Conservation (phyloP, 352 stramenopile genomes). For the Phytophthora tentaculata region DNA sequence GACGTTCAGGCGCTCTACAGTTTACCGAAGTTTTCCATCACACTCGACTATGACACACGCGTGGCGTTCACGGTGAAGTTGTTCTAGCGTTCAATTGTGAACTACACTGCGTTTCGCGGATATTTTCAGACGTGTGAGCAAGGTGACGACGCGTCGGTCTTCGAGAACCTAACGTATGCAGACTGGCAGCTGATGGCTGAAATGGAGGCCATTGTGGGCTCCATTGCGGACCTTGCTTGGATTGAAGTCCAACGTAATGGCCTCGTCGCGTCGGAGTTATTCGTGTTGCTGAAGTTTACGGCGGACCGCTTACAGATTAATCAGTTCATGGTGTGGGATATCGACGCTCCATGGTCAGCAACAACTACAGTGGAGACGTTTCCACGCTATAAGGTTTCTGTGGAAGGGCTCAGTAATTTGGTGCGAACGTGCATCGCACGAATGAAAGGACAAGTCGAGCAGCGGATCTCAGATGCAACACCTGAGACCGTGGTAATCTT, state of each 20-base stretch:
- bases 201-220: conserved; percentile 8
- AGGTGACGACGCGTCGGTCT: conserved; percentile 5
- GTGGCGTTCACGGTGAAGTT: conserved; percentile 22
- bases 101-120: conserved; percentile 3
- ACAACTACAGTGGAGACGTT: background rate
- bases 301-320: background rate
- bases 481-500: no score
- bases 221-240: conserved; percentile 4
- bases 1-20: background rate
- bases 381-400: background rate
- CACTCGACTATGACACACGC: conserved; percentile 16
- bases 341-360: background rate
- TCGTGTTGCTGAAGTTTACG: conserved; percentile 7
- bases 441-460: no score
- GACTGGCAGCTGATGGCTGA: conserved; percentile 5
- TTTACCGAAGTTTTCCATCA: background rate
- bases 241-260: conserved; percentile 16
- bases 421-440: background rate
- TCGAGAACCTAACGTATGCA: background rate
- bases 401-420: no score
- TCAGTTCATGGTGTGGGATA: background rate
- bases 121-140: conserved; percentile 13
- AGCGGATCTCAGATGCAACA: no score
- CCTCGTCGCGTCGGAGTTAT: conserved; percentile 10
- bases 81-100: conserved; percentile 11